Evolutionary conservation across 441 rosid species (phyloP).

Genomic region (Adansonia rubrostipa): DNA sequence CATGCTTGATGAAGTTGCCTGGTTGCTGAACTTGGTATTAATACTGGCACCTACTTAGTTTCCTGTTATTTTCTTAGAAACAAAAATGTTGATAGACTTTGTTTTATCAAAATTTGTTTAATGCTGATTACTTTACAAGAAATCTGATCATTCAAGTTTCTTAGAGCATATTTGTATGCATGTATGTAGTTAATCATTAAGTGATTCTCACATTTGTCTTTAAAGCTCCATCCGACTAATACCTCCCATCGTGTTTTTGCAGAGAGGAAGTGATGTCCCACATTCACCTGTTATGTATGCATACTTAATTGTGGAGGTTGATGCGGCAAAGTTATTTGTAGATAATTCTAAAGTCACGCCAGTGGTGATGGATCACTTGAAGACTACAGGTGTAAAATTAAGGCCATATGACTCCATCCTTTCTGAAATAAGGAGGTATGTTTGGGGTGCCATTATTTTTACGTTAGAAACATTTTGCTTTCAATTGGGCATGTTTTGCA

Average conservation of each 20-base stretch:
- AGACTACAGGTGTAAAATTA: conserved; percentile 69
- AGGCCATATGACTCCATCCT: conserved; percentile 79
- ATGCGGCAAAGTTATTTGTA: conserved; percentile 68
- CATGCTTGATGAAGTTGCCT: conserved; percentile 97
- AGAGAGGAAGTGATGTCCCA: conserved; percentile 97
- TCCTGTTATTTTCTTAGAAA: background rate
- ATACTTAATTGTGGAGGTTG: conserved; percentile 74
- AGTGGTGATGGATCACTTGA: conserved; percentile 78
- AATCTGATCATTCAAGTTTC: background rate
- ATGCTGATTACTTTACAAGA: conserved; percentile 9
- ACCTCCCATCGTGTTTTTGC: conserved; percentile 36
- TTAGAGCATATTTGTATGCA: background rate
- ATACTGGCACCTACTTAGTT: conserved; percentile 12
- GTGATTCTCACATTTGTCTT: background rate
- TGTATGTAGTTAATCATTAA: background rate
- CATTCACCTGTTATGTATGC: conserved; percentile 96
- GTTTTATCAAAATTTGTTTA: background rate
- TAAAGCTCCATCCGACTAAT: conserved; percentile 2
- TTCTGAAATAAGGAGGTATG: conserved; percentile 74
- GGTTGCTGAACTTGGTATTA: conserved; percentile 91
- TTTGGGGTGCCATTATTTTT: background rate
- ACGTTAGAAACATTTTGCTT: conserved; percentile 4
- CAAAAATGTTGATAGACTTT: background rate
- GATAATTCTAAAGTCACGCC: conserved; percentile 75
- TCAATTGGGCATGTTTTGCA: background rate